phyloP scores from a whole-genome alignment of 768 basidiomycete genomes.

The Cyclocybe aegerita region DNA sequence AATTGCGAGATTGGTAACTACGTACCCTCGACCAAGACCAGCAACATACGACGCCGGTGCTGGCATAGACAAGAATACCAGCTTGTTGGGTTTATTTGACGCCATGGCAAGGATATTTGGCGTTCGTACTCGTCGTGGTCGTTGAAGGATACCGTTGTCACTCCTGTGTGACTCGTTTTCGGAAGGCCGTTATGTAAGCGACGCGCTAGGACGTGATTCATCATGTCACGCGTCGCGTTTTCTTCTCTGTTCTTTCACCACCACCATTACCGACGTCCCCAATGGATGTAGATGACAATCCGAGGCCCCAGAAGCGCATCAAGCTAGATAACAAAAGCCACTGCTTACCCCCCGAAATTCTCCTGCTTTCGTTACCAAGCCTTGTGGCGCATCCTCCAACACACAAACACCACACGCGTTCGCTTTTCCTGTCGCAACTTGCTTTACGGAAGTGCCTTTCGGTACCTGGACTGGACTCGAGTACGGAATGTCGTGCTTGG shows the following conservation, averaged over 20 bases:
- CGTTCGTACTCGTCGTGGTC: no score
- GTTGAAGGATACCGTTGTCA: no score
- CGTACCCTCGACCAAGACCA: conserved; percentile 95
- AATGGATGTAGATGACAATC: conserved; percentile 11
- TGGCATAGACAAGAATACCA: conserved; percentile 88
- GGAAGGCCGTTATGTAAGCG: no score
- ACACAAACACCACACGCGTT: conserved; percentile 51
- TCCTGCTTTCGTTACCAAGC: conserved; percentile 62
- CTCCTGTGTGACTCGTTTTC: no score
- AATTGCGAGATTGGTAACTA: no score
- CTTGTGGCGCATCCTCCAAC: conserved; percentile 66
- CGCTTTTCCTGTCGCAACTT: conserved; percentile 53
- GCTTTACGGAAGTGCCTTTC: conserved; percentile 58
- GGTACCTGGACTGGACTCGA: conserved; percentile 48
- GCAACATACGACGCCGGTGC: conserved; percentile 98
- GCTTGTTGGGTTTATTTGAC: conserved; percentile 66
- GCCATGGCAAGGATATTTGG: no score
- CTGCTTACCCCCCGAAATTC: conserved; percentile 36
- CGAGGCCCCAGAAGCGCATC: conserved; percentile 6
- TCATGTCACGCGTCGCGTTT: no score
- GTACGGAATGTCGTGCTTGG: conserved; percentile 72
- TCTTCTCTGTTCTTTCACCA: no score
- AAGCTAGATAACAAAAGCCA: conserved; percentile 1
- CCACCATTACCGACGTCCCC: no score
- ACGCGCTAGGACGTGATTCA: no score